A percentile compares a stretch with the other conserved stretches of the same genome.
Evolutionary conservation across 2,329 filamentous ascomycete genomes (phyloP).

Genomic region (Fusarium sp.): DNA sequence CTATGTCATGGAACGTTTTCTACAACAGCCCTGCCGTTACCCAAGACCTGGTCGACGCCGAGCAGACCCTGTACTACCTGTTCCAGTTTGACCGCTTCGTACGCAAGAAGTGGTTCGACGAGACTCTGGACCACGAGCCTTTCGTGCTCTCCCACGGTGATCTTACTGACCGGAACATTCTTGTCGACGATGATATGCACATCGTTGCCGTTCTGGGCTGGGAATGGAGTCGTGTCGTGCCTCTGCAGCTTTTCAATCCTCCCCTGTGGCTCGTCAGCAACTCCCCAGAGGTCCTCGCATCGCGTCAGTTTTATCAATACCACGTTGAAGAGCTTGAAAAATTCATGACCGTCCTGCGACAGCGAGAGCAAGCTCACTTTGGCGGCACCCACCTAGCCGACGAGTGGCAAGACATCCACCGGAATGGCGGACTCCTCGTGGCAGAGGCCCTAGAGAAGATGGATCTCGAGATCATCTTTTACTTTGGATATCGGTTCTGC

Average conservation of each 20-base stretch:
- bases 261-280: conserved; percentile 23
- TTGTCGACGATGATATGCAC: conserved; percentile 25
- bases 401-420: conserved; percentile 3
- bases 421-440: neutral
- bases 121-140: conserved; percentile 24
- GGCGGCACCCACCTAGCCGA: neutral
- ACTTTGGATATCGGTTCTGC: neutral
- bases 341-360: neutral
- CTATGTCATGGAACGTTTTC: conserved; percentile 44
- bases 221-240: conserved; percentile 39
- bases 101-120: conserved; percentile 14
- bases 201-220: conserved; percentile 31
- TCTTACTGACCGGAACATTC: conserved; percentile 35
- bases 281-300: neutral
- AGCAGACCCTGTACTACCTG: conserved; percentile 39
- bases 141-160: conserved; percentile 45
- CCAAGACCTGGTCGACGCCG: conserved; percentile 31
- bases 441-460: neutral
- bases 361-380: neutral
- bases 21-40: conserved; percentile 22
- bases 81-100: conserved; percentile 33
- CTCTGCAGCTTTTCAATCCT: conserved; percentile 29
- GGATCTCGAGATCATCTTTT: neutral
- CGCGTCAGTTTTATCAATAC: neutral
- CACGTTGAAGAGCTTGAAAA: neutral